Percentiles rank a stretch among this genome's conserved stretches.
phyloP scores from a whole-genome alignment of 345 rosid genomes.

The Eucalyptus paniculata region DNA sequence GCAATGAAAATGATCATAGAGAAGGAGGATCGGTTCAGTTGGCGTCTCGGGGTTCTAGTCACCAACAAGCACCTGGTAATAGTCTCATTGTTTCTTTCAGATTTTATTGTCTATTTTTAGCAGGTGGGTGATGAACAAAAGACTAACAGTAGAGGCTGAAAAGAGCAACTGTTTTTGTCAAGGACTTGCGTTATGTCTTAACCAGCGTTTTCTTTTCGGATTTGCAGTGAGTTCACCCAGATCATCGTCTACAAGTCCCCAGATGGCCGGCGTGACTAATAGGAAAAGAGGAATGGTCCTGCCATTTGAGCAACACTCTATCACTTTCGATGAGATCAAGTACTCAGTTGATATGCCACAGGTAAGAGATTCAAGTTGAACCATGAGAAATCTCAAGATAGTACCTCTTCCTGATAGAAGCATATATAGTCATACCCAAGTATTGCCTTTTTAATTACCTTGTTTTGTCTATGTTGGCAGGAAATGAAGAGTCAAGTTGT shows the following conservation, averaged over 20 bases:
- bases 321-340: conserved; percentile 30
- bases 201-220: neutral
- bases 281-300: conserved; percentile 49
- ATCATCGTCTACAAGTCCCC: neutral
- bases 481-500: conserved; percentile 39
- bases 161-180: neutral
- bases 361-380: conserved; percentile 7
- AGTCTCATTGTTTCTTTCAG: neutral
- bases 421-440: neutral
- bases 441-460: neutral
- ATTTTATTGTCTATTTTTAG: neutral
- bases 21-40: conserved; percentile 15
- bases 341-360: conserved; percentile 55
- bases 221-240: neutral
- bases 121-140: neutral
- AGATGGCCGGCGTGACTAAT: neutral
- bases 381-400: neutral
- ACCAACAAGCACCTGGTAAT: conserved; percentile 1
- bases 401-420: neutral
- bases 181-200: neutral
- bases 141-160: neutral
- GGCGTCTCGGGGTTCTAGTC: neutral
- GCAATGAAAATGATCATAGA: neutral
- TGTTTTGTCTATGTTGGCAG: neutral
- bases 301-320: conserved; percentile 38